A percentile compares a stretch with the other conserved stretches of the same genome.
Evolutionary conservation across 441 rosid genomes (phyloP).

Genomic region (Bocquillonia castaneifolia): DNA sequence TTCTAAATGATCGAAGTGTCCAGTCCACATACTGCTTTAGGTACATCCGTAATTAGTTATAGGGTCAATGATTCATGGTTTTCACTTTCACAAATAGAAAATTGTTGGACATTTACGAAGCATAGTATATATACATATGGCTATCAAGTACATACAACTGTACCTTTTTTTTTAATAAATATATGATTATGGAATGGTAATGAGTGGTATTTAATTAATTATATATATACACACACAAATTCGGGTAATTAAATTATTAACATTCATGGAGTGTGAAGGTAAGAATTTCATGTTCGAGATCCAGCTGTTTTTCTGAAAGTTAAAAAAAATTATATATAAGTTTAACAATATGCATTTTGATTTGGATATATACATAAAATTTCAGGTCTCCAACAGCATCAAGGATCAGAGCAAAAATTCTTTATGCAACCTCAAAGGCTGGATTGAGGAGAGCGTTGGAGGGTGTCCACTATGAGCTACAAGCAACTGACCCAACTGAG

Average conservation of each 20-base stretch:
- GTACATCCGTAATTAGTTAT: slow-evolving; percentile 4
- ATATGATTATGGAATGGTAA: background rate
- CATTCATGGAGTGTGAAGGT: no score
- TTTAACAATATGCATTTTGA: background rate
- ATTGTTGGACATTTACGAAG: slow-evolving; percentile 13
- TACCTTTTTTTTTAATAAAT: background rate
- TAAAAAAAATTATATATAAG: no score
- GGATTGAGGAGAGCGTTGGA: slow-evolving; percentile 78
- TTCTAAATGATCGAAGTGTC: slow-evolving; percentile 4
- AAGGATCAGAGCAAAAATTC: slow-evolving; percentile 74
- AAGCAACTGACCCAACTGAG: slow-evolving; percentile 88
- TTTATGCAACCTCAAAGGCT: slow-evolving; percentile 84
- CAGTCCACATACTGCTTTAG: slow-evolving; percentile 1
- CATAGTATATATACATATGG: slow-evolving; percentile 6
- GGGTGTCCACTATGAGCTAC: slow-evolving; percentile 77
- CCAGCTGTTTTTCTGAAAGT: no score
- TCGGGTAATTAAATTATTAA: no score
- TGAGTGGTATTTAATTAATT: slow-evolving; percentile 7
- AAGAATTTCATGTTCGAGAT: no score
- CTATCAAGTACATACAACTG: background rate
- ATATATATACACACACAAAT: no score
- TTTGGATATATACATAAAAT: background rate
- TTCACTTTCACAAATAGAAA: background rate
- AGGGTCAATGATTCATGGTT: background rate
- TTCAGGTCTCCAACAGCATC: slow-evolving; percentile 86